Base-by-base conservation (phyloP, 2,329 filamentous ascomycete species). In the Alternaria ventricosa region DNA sequence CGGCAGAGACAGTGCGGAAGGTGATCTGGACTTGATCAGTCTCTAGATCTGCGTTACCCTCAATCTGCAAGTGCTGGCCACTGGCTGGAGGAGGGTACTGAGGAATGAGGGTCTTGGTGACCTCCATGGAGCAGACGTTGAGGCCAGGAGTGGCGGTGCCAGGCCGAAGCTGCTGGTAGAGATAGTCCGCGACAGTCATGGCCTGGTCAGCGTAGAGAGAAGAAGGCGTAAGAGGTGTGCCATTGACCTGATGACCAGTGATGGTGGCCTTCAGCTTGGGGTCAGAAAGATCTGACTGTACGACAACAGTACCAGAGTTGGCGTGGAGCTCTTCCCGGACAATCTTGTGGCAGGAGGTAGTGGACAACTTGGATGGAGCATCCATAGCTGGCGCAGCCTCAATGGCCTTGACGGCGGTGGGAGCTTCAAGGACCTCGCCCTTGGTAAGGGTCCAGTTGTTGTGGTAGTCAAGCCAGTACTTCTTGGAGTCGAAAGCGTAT, bases 371-470 rank as follows among this genome's bases (percentile, higher is more conserved):
- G 55, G 84, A 83, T 36, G 81, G 80, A 49, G 86, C 79, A 30
- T 73, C 71, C 36, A 69, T 67, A 50, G 82, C 80, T 27, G 75
- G 79, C 12, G 83, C 74, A 9, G 83, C 74, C 43, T 80, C 77
- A 45, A 75, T 77, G 10, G 75, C 74, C 68, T 81, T 81, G 60
- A 63, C 55, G 47, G 81, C 71, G 33, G 82, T 74, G 53, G 81
- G 76, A 59, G 77, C 77, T 58, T 78, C 75, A 43, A 80, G 82
- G 43, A 82, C 85, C 67, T 91, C 87, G 60, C 84, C 89, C 83
- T 94, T 94, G 64, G 86, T 88, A 41, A 93, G 80, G 30, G 84
- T 87, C 88, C 90, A 94, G 78, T 93, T 89, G 65, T 92, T 90
- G 65, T 85, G 83, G 77, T 92, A 92, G 74, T 88, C 87, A 15